Conservation (phyloP, 306 rosid genomes). For the Vachellia collinsii region DNA sequence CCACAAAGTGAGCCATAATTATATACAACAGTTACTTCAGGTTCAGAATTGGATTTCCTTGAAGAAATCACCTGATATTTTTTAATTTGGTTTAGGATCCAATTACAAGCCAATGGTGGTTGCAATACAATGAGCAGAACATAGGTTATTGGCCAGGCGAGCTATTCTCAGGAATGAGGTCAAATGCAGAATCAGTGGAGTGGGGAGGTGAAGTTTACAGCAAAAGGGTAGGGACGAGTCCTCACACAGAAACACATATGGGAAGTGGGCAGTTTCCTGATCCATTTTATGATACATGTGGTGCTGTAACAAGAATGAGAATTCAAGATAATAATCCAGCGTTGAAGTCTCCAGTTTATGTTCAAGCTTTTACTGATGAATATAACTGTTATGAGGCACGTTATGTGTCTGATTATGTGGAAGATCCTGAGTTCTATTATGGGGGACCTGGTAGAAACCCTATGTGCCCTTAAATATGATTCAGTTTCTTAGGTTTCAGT, state of each 20-base stretch:
- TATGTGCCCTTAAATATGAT: conserved; percentile 47
- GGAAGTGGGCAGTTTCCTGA: conserved; percentile 56
- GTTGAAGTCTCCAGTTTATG: conserved; percentile 56
- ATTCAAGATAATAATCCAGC: conserved; percentile 54
- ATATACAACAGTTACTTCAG: neutral
- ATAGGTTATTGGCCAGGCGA: conserved; percentile 75
- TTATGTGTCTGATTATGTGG: conserved; percentile 45
- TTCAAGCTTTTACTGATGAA: conserved; percentile 44
- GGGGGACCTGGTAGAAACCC: conserved; percentile 71
- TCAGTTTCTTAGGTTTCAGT: neutral
- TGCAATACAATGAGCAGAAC: conserved; percentile 58
- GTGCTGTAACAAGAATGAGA: conserved; percentile 53
- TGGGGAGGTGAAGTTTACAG: conserved; percentile 90
- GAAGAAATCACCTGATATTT: neutral
- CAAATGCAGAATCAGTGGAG: conserved; percentile 57
- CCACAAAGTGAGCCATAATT: conserved; percentile 43
- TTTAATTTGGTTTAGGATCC: conserved; percentile 49
- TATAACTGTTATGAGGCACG: conserved; percentile 51
- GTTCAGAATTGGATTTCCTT: neutral
- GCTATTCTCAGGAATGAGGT: conserved; percentile 39
- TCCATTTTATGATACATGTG: neutral
- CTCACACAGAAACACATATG: conserved; percentile 70
- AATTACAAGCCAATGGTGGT: conserved; percentile 64
- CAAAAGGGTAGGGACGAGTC: conserved; percentile 40
- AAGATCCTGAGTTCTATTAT: conserved; percentile 62